Base-by-base conservation (phyloP, 495 filamentous ascomycete species). In the Aspergillus saccharolyticus region DNA sequence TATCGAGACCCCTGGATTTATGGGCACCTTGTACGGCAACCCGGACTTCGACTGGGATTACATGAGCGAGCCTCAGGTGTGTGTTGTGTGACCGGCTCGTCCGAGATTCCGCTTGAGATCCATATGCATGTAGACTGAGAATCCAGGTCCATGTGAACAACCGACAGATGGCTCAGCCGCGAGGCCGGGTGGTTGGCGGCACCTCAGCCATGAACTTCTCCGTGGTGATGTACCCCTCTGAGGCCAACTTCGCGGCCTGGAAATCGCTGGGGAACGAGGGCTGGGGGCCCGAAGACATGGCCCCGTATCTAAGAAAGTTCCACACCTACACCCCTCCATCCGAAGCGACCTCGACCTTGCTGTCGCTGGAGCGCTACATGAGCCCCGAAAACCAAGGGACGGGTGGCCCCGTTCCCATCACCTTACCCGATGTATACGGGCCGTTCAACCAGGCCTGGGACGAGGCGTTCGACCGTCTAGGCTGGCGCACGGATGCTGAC, bases 11-110 rank as follows among this genome's bases (percentile, higher is more conserved):
- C 80, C 80, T 2, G 73, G 66, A 20, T 59, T 72, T 4, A 74
- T 76, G 55, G 57, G 52, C 3, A 70, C 56, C 4, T 58, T 76
- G n/a, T 68, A 69, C 49, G 75, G 74, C 73, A 80, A 57, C n/a
- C 62, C 75, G 0, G 75, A 80, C 17, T 78, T 79, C 53, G 81
- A 84, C 60, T 85, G 82, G 83, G 74, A 78, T 28, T 74, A 79
- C 20, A 68, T 65, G 30, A 80, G 77, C 3, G 62, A 66, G 1
- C 78, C 80, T 5, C 81, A 85, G 70, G 78, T 81, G 46, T 28
- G 66, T 57, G n/a, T n/a, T n/a, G n/a, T n/a, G n/a, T n/a, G n/a
- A n/a, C n/a, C n/a, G n/a, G n/a, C 25, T 28, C 25, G 25, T 28
- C 9, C 25, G n/a, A n/a, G n/a, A n/a, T n/a, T 28, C 25, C 9